phyloP scores from a whole-genome alignment of 1,284 basidiomycete species.

The Neonothopanus nambi region DNA sequence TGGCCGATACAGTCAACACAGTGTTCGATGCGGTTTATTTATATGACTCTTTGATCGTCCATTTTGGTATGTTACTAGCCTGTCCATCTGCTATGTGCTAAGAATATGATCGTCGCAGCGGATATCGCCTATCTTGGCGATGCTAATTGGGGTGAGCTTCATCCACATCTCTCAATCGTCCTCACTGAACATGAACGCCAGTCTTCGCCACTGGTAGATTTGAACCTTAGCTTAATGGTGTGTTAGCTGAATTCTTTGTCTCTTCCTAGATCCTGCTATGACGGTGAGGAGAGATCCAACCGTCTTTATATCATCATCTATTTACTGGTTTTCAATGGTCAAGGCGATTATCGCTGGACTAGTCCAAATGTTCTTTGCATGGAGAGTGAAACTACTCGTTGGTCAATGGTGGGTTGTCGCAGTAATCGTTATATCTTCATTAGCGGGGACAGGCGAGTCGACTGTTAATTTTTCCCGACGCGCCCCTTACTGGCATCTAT shows the following conservation, averaged over 20 bases:
- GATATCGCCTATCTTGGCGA: slow-evolving; percentile 28
- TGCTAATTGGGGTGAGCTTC: slow-evolving; percentile 35
- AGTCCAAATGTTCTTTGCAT: slow-evolving; percentile 40
- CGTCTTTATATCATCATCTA: too few relatives aligned
- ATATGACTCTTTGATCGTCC: slow-evolving; percentile 35
- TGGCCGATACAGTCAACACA: slow-evolving; percentile 37
- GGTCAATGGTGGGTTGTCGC: slow-evolving; percentile 24
- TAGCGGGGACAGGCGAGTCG: slow-evolving; percentile 23
- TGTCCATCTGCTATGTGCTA: not conserved
- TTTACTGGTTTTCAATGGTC: too few relatives aligned
- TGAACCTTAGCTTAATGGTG: not conserved
- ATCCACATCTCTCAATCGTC: not conserved
- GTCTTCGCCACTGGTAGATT: slow-evolving; percentile 35
- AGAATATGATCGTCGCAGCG: slow-evolving; percentile 19
- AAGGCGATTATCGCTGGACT: slow-evolving; percentile 35
- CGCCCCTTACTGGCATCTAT: not conserved
- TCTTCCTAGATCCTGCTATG: slow-evolving; percentile 30
- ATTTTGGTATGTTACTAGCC: slow-evolving; percentile 32
- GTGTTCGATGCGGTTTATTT: slow-evolving; percentile 36
- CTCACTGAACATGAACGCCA: slow-evolving; percentile 7
- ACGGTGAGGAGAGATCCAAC: too few relatives aligned
- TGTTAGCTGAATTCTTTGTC: not conserved
- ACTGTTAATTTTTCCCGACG: not conserved
- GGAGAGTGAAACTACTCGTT: slow-evolving; percentile 36
- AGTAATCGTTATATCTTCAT: slow-evolving; percentile 28